A percentile compares a stretch with the other conserved stretches of the same genome.
These are phyloP conservation scores for Verticillium longisporum DNA, from an alignment of 2,329 filamentous ascomycete genomes.

Conservation along the genomic window DNA sequence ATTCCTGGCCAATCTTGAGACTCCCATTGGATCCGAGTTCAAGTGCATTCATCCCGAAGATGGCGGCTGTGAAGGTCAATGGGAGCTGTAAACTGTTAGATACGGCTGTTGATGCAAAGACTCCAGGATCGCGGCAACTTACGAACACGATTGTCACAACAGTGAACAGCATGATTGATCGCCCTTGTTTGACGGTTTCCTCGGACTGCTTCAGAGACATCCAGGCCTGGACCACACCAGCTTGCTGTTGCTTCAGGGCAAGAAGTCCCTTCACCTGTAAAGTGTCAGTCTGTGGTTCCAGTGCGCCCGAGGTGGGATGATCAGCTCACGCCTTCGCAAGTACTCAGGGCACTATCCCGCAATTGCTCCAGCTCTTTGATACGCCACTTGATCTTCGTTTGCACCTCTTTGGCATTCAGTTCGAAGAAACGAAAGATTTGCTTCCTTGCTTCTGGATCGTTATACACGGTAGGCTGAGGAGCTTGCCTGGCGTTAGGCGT, in stretches of 20 bases:
- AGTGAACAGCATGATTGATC: constrained; percentile 38
- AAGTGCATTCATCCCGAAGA: constrained; percentile 30
- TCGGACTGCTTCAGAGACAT: constrained; percentile 29
- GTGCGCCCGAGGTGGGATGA: not conserved
- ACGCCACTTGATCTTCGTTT: constrained; percentile 15
- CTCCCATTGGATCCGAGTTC: constrained; percentile 13
- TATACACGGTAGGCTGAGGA: not conserved
- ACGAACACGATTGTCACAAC: constrained; percentile 40
- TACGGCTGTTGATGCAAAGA: too few relatives aligned
- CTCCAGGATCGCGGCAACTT: constrained; percentile 8
- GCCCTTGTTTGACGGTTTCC: constrained; percentile 32
- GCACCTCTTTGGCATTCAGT: not conserved
- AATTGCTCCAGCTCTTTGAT: constrained; percentile 26
- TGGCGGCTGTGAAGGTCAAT: constrained; percentile 25
- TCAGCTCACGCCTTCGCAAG: constrained; percentile 22
- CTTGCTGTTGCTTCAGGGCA: constrained; percentile 37
- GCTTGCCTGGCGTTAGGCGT: not conserved
- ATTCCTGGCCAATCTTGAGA: constrained; percentile 11
- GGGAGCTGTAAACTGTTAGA: constrained; percentile 20
- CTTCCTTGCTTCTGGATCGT: not conserved
- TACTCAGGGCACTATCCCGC: constrained; percentile 21
- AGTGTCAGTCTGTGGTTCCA: not conserved
- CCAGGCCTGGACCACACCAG: constrained; percentile 35
- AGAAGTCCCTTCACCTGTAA: constrained; percentile 27
- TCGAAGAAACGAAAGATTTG: not conserved